These are phyloP conservation scores for Fusarium hainanense DNA, from an alignment of 2,329 filamentous ascomycete species.

Conservation along the genomic window DNA sequence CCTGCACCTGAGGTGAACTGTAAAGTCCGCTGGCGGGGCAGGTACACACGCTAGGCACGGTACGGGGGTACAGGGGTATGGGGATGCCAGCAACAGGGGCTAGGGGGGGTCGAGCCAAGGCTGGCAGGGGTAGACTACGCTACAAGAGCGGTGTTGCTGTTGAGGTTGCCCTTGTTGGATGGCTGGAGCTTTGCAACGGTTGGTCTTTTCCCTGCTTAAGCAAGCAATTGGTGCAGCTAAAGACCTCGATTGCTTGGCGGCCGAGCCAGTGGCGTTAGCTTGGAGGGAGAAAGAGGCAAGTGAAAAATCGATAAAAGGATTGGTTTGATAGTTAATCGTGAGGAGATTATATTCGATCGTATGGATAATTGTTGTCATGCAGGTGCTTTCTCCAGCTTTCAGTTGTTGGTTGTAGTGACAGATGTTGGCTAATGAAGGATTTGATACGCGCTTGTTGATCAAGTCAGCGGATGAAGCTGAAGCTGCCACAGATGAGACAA, in stretches of 20 bases:
- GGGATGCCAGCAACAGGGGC: conserved; percentile 12
- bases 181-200: conserved; percentile 25
- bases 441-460: conserved; percentile 5
- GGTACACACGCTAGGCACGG: conserved; percentile 42
- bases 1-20: conserved; percentile 30
- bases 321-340: conserved; percentile 14
- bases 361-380: conserved; percentile 10
- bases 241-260: conserved; percentile 37
- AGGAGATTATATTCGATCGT: conserved; percentile 16
- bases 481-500: not conserved
- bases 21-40: conserved; percentile 31
- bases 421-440: not conserved
- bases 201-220: conserved; percentile 30
- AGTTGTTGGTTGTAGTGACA: not conserved
- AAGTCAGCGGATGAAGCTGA: conserved; percentile 5
- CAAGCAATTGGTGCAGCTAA: conserved; percentile 42
- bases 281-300: conserved; percentile 21
- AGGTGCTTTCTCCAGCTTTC: conserved; percentile 13
- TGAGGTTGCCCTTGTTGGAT: conserved; percentile 32
- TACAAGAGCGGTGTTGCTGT: conserved; percentile 35
- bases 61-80: conserved; percentile 36
- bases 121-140: not conserved
- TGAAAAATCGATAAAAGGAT: conserved; percentile 20
- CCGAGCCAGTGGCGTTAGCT: conserved; percentile 39
- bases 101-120: conserved; percentile 17